These are phyloP conservation scores for Suillus spraguei DNA, from an alignment of 768 basidiomycete genomes.

Conservation along the genomic window DNA sequence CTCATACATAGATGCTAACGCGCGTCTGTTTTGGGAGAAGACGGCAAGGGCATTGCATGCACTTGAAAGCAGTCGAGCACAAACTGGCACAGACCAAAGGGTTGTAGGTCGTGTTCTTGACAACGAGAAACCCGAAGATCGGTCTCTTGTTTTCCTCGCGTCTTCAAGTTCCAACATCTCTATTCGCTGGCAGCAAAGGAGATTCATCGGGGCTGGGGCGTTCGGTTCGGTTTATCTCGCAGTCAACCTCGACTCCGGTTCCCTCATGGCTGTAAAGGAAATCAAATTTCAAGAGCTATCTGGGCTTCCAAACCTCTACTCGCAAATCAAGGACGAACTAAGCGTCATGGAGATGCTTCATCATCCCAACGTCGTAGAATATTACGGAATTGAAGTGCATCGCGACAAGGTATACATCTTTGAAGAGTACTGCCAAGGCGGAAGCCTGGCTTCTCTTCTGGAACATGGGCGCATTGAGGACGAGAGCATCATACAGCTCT, in stretches of 20 bases:
- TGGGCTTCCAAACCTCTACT: conserved; percentile 83
- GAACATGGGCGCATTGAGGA: conserved; percentile 97
- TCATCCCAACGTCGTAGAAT: conserved; percentile 97
- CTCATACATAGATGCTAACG: conserved; percentile 60
- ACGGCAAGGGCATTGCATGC: conserved; percentile 57
- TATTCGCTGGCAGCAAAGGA: conserved; percentile 97
- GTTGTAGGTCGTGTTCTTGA: conserved; percentile 91
- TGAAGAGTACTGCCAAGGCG: conserved; percentile 97
- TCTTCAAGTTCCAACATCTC: conserved; percentile 96
- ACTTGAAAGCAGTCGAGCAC: conserved; percentile 67
- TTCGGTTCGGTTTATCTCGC: conserved; percentile 99
- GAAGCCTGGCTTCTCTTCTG: conserved; percentile 84
- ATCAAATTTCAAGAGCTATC: conserved; percentile 95
- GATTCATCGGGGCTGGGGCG: conserved; percentile 97
- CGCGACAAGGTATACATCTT: conserved; percentile 99
- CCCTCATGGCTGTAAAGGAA: conserved; percentile 99
- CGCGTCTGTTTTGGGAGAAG: conserved; percentile 79
- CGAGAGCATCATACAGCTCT: conserved; percentile 92
- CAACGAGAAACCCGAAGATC: conserved; percentile 91
- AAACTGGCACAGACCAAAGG: conserved; percentile 67
- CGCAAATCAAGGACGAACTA: conserved; percentile 94
- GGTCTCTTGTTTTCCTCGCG: conserved; percentile 91
- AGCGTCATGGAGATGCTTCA: conserved; percentile 98
- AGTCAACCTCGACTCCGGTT: conserved; percentile 93
- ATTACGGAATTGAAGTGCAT: conserved; percentile 98